Conservation (phyloP, 2,329 filamentous ascomycete species). For the Zasmidium citrigriseum region DNA sequence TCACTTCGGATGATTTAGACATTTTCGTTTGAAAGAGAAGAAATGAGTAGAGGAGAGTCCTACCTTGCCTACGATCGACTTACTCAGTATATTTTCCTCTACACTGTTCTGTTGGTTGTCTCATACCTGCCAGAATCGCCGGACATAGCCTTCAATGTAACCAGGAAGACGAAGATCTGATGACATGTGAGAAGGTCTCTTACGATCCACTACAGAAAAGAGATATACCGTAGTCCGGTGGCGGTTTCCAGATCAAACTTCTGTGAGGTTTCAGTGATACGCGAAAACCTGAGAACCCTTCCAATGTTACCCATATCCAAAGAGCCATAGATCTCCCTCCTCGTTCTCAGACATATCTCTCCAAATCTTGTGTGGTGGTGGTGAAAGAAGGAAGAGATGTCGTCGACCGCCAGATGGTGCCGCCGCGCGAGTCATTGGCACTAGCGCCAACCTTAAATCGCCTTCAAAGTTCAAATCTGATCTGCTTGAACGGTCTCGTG, state of each 20-base stretch:
- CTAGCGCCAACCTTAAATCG: constrained; percentile 1
- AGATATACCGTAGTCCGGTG: constrained; percentile 81
- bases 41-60: not conserved
- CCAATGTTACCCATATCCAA: constrained; percentile 81
- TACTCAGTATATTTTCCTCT: not conserved
- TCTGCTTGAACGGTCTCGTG: too few relatives aligned
- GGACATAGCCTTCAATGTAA: constrained; percentile 90
- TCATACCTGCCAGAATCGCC: constrained; percentile 95
- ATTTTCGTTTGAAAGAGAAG: not conserved
- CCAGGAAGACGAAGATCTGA: constrained; percentile 82
- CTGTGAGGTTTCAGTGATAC: constrained; percentile 48
- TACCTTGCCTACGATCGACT: constrained; percentile 32
- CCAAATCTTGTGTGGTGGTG: not conserved
- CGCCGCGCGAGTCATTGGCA: not conserved
- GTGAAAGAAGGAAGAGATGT: not conserved
- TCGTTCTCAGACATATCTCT: constrained; percentile 11
- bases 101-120: not conserved
- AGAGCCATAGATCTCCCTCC: constrained; percentile 79
- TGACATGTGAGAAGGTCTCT: not conserved
- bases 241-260: constrained; percentile 97
- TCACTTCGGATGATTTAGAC: constrained; percentile 64
- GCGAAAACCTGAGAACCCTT: not conserved
- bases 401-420: not conserved
- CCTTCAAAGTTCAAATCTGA: too few relatives aligned
- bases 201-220: too few relatives aligned